phyloP scores from a whole-genome alignment of 176 grass and related monocot genomes.

The Oryza nivara region DNA sequence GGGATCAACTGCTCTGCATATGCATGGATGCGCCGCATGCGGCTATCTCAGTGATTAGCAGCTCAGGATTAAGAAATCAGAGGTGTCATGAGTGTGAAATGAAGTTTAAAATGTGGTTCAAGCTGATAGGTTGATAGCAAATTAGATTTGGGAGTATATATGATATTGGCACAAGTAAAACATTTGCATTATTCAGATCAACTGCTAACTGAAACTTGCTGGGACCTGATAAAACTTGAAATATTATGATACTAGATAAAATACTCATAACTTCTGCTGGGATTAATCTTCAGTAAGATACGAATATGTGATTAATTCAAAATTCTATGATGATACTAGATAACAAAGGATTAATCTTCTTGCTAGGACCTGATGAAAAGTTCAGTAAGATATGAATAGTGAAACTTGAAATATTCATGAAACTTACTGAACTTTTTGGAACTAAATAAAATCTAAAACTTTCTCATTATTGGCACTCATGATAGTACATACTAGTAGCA shows the following conservation, averaged over 20 bases:
- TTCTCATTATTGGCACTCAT: background rate
- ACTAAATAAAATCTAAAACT: background rate
- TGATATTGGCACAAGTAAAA: background rate
- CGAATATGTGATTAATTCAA: too few relatives aligned
- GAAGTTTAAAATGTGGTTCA: background rate
- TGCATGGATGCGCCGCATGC: constrained; percentile 27
- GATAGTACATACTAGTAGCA: background rate
- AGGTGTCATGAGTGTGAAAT: background rate
- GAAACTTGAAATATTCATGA: background rate
- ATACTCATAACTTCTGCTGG: too few relatives aligned
- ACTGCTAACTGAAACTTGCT: background rate
- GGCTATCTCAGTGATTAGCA: background rate
- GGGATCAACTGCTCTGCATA: background rate
- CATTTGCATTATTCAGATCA: background rate
- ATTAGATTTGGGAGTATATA: background rate
- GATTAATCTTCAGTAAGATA: too few relatives aligned
- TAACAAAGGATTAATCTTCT: too few relatives aligned
- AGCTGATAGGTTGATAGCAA: background rate
- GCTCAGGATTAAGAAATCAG: background rate
- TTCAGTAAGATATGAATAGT: background rate
- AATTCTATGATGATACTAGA: too few relatives aligned
- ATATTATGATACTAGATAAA: too few relatives aligned
- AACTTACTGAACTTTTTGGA: background rate
- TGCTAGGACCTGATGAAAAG: too few relatives aligned
- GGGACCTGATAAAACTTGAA: background rate